phyloP scores from a whole-genome alignment of 345 rosid species.

The Hevea brasiliensis region DNA sequence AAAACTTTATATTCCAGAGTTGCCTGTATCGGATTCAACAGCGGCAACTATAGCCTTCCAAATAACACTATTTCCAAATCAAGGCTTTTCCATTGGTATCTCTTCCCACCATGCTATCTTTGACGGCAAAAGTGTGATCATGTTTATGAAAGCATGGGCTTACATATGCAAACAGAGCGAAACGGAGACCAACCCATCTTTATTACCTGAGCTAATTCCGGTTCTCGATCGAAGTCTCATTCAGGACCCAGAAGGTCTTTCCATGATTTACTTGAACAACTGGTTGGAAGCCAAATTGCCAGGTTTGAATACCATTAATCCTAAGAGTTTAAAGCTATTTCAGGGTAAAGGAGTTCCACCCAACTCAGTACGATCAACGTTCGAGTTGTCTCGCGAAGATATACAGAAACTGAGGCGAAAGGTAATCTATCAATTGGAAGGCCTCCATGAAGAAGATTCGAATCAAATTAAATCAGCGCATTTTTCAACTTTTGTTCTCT shows the following conservation, averaged over 20 bases:
- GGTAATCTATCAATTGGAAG: background rate
- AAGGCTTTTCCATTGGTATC: slow-evolving; percentile 24
- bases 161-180: slow-evolving; percentile 1
- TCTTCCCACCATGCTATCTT: slow-evolving; percentile 15
- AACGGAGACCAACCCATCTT: background rate
- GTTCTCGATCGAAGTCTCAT: slow-evolving; percentile 9
- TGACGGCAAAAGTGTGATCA: slow-evolving; percentile 18
- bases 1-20: slow-evolving; percentile 4
- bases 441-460: too few relatives aligned
- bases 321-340: slow-evolving; percentile 6
- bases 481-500: slow-evolving; percentile 5
- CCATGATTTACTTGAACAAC: slow-evolving; percentile 2
- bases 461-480: background rate
- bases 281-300: background rate
- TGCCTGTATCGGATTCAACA: slow-evolving; percentile 12
- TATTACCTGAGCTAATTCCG: slow-evolving; percentile 16
- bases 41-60: slow-evolving; percentile 18
- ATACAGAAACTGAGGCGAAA: slow-evolving; percentile 3
- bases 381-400: slow-evolving; percentile 1
- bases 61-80: slow-evolving; percentile 17
- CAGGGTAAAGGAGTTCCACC: background rate
- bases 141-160: slow-evolving; percentile 28
- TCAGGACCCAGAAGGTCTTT: slow-evolving; percentile 7
- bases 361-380: slow-evolving; percentile 13
- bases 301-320: background rate